Evolutionary conservation across 1,284 basidiomycete genomes (phyloP).

Genomic region (Naganishia cerealis): DNA sequence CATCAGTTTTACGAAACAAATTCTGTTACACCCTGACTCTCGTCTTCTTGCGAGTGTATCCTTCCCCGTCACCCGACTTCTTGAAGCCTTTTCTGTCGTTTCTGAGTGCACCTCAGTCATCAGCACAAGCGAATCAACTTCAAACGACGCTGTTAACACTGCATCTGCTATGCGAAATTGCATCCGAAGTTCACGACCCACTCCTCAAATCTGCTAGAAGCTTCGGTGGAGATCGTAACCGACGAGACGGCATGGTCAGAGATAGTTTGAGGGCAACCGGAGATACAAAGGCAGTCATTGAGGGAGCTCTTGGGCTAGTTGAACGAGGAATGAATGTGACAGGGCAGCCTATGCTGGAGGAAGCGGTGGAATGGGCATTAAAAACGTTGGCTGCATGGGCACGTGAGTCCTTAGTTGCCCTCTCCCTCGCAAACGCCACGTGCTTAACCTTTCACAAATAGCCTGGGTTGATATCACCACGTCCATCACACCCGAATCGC

Average conservation of each 20-base stretch:
- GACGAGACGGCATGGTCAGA: constrained; percentile 76
- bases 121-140: constrained; percentile 58
- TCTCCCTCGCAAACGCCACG: not conserved
- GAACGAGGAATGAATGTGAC: constrained; percentile 66
- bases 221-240: constrained; percentile 68
- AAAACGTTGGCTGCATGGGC: constrained; percentile 91
- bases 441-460: constrained; percentile 46
- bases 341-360: constrained; percentile 63
- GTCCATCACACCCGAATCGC: constrained; percentile 85
- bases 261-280: constrained; percentile 81
- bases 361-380: constrained; percentile 84
- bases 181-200: constrained; percentile 87
- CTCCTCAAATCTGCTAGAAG: constrained; percentile 78
- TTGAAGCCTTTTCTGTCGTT: constrained; percentile 55
- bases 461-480: constrained; percentile 98
- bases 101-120: constrained; percentile 49
- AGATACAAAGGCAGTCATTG: constrained; percentile 83
- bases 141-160: constrained; percentile 82
- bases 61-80: constrained; percentile 48
- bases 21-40: constrained; percentile 95
- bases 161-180: constrained; percentile 83
- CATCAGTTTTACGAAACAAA: constrained; percentile 71
- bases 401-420: constrained; percentile 63
- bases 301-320: constrained; percentile 80
- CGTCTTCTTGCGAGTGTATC: constrained; percentile 78